Percentiles rank a stretch among this genome's conserved stretches.
These are phyloP conservation scores for Pterocarpus santalinus DNA, from an alignment of 306 rosid genomes.

Conservation along the genomic window DNA sequence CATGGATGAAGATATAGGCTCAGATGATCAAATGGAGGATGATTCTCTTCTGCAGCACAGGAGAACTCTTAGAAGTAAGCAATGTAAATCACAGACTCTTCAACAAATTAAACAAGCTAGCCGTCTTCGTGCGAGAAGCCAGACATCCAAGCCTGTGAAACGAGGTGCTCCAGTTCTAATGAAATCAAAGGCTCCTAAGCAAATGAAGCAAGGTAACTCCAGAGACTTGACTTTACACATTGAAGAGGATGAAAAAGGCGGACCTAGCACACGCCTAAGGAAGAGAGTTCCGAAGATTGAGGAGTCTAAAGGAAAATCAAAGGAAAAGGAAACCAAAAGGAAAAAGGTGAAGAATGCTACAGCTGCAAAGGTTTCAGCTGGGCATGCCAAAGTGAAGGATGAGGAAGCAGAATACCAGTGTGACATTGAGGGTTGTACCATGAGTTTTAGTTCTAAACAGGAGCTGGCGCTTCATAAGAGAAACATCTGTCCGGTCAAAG, in stretches of 20 bases:
- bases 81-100: conserved; percentile 55
- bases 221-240: conserved; percentile 48
- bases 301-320: conserved; percentile 59
- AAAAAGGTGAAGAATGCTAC: conserved; percentile 70
- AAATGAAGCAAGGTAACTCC: conserved; percentile 55
- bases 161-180: conserved; percentile 50
- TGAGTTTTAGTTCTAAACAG: conserved; percentile 81
- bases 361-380: conserved; percentile 58
- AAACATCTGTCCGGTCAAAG: conserved; percentile 92
- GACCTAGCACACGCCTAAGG: conserved; percentile 93
- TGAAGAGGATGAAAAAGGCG: conserved; percentile 81
- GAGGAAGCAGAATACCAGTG: conserved; percentile 75
- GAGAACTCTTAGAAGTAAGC: conserved; percentile 73
- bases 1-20: conserved; percentile 57
- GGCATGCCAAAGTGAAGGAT: conserved; percentile 59
- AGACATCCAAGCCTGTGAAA: conserved; percentile 55
- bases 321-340: conserved; percentile 65
- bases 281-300: conserved; percentile 69
- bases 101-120: conserved; percentile 61
- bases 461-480: conserved; percentile 81
- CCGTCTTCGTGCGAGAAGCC: conserved; percentile 52
- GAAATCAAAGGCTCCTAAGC: conserved; percentile 60
- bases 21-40: conserved; percentile 56
- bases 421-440: conserved; percentile 92
- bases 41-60: conserved; percentile 53